These are phyloP conservation scores for Acorus calamus DNA, from an alignment of 106 monocot species.

Conservation along the genomic window DNA sequence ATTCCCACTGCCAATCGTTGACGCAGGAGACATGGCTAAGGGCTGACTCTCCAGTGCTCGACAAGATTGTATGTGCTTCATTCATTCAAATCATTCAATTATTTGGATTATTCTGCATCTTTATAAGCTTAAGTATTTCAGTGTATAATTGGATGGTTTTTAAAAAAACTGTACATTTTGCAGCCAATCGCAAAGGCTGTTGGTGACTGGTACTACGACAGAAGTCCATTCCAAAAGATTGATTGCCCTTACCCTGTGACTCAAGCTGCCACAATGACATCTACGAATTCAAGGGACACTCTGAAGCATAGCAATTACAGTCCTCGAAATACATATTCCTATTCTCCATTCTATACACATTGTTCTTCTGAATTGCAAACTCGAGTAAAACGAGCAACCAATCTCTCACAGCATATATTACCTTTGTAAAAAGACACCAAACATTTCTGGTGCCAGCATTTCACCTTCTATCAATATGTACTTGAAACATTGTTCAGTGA, in stretches of 20 bases:
- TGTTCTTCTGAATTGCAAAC: too few relatives aligned
- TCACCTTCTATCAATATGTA: too few relatives aligned
- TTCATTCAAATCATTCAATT: background rate
- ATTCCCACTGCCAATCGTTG: constrained; percentile 51
- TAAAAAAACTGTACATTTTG: background rate
- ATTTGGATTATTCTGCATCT: background rate
- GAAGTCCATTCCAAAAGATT: constrained; percentile 38
- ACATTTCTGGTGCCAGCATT: too few relatives aligned
- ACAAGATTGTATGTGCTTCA: constrained; percentile 20
- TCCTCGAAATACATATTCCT: constrained; percentile 5
- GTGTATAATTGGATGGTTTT: too few relatives aligned
- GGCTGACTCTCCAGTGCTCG: constrained; percentile 35
- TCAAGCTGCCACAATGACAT: constrained; percentile 50
- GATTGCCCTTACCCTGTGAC: constrained; percentile 90
- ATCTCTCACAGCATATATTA: too few relatives aligned
- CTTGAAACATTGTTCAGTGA: too few relatives aligned
- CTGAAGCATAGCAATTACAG: constrained; percentile 27
- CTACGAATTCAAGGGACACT: constrained; percentile 11
- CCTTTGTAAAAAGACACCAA: too few relatives aligned
- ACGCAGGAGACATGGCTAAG: constrained; percentile 54
- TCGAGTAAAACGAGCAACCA: too few relatives aligned
- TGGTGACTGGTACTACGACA: constrained; percentile 79
- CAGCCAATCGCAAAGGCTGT: constrained; percentile 79
- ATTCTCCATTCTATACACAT: background rate
- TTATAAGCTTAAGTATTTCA: too few relatives aligned